These are phyloP conservation scores for Radiomyces spectabilis DNA, from an alignment of 192 early-diverging fungal genomes.

Conservation along the genomic window DNA sequence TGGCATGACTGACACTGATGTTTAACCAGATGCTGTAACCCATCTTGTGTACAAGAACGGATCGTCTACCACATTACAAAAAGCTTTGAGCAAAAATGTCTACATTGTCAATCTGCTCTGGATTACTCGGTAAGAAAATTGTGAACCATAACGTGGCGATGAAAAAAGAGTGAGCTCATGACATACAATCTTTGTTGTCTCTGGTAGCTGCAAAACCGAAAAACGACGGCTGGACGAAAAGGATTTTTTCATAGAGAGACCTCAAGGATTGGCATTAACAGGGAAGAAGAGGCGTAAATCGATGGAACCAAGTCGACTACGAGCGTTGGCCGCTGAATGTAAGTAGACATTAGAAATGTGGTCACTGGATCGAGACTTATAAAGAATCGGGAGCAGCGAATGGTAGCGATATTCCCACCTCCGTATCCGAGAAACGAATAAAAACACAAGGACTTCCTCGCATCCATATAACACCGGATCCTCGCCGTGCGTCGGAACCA, in stretches of 20 bases:
- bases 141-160: too few species aligned
- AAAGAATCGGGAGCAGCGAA: too few species aligned
- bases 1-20: background rate
- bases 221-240: slow-evolving; percentile 9
- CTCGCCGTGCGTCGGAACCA: too few species aligned
- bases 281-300: slow-evolving; percentile 16
- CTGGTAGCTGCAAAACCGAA: slow-evolving; percentile 5
- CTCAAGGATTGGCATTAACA: slow-evolving; percentile 1
- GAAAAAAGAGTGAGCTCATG: too few species aligned
- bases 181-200: too few species aligned
- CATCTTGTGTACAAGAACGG: slow-evolving; percentile 28
- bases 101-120: slow-evolving; percentile 20
- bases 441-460: too few species aligned
- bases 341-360: too few species aligned
- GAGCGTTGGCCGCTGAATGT: slow-evolving; percentile 12
- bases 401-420: too few species aligned
- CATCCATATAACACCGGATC: too few species aligned
- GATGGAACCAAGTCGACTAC: slow-evolving; percentile 26
- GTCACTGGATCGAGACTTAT: too few species aligned
- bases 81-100: slow-evolving; percentile 11
- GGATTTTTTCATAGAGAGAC: slow-evolving; percentile 9
- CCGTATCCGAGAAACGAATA: too few species aligned
- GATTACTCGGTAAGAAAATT: slow-evolving; percentile 15
- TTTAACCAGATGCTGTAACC: slow-evolving; percentile 16
- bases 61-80: slow-evolving; percentile 15